Evolutionary conservation across 140 eudicot genomes (phyloP), one percentile per base, ranked within the genome.

Genomic region (Flaveria floridana): DNA sequence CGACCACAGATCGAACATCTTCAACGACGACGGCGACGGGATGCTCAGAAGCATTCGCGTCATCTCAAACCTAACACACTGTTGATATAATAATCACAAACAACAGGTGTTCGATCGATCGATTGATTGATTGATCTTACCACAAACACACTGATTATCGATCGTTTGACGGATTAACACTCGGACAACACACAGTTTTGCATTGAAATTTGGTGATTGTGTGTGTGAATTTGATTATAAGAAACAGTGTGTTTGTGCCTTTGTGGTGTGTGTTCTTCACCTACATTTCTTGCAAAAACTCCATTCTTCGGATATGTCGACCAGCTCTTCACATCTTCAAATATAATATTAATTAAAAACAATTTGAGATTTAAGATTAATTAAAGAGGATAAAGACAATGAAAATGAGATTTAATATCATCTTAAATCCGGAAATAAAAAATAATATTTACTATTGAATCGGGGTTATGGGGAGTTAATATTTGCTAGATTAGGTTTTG

Each of bases 11-110:
- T 71, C 77, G 21, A 71, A 20, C 51, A 68, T 56, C 63, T 55
- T 44, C 71, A 69, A 48, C 70, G 70, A 78, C 26, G 77, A 50
- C 2, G 82, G 78, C 65, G 82, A 66, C 76, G 79, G 77, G 61
- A 80, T 75, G 80, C 62, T 46, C 72, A 83, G 74, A 25, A 76
- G 81, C 82, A 84, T 61, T 76, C 89, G 72, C 74, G 83, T 78
- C 96, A 89, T 89, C 58, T 58, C 65, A 34, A 48, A 63, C 76
- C 82, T 15, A 56, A 18, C 14, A n/a, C 59, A 65, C 9, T 1
- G 57, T 9, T 15, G 26, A 30, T 30, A 30, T 30, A 30, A 4
- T 30, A 30, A 30, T 30, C 37, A 30, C 37, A 30, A 30, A 30
- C 37, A 30, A 3, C 37, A 0, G 37, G 4, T 10, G 34, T 61